phyloP scores from a whole-genome alignment of 2,329 filamentous ascomycete species.

The Alternaria sp. region DNA sequence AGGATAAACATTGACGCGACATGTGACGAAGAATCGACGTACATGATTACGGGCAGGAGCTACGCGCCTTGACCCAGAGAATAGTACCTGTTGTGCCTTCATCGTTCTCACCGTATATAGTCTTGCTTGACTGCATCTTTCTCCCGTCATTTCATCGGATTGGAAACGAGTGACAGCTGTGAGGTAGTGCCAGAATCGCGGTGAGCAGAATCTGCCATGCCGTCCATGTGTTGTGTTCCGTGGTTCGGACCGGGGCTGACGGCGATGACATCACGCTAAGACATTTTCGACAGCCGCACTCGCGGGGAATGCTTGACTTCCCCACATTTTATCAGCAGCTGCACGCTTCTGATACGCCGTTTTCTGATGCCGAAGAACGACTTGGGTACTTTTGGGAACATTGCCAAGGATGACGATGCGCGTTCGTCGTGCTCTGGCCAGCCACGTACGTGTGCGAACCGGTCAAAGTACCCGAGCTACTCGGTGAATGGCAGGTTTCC shows the following conservation, averaged over 20 bases:
- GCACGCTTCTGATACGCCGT: neutral
- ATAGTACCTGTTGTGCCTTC: neutral
- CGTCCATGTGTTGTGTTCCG: slow-evolving; percentile 5
- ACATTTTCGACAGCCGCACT: slow-evolving; percentile 16
- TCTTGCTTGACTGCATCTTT: neutral
- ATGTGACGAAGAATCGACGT: neutral
- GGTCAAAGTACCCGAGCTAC: slow-evolving; percentile 1
- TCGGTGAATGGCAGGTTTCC: slow-evolving; percentile 21
- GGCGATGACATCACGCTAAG: slow-evolving; percentile 27
- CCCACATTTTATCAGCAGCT: slow-evolving; percentile 4
- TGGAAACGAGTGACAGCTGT: neutral
- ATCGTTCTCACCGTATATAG: neutral
- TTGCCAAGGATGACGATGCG: slow-evolving; percentile 12
- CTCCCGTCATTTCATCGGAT: neutral
- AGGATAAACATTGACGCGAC: neutral
- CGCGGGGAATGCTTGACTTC: slow-evolving; percentile 20
- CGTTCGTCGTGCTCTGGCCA: neutral
- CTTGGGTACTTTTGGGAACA: slow-evolving; percentile 1
- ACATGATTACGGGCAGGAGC: neutral
- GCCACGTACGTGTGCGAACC: slow-evolving; percentile 31
- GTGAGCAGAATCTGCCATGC: neutral
- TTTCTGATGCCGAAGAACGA: slow-evolving; percentile 5
- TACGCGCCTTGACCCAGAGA: neutral
- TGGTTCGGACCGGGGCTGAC: slow-evolving; percentile 15
- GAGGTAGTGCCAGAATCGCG: neutral